These are phyloP conservation scores for Vitis riparia DNA, from an alignment of 164 flowering plant species.

Conservation along the genomic window DNA sequence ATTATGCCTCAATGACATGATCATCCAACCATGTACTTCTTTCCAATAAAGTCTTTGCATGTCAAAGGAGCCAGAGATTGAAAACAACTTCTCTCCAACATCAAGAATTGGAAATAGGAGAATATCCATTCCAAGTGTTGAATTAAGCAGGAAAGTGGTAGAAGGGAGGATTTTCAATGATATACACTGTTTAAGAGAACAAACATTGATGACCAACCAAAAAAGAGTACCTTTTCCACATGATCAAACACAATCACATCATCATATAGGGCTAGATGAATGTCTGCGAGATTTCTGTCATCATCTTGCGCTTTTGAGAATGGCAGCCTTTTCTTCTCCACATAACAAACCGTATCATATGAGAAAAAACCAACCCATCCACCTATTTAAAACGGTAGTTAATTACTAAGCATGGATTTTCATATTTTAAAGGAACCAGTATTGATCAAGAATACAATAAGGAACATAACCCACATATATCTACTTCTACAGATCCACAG, in stretches of 20 bases:
- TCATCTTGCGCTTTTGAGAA: constrained; percentile 75
- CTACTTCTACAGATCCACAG: too few species aligned
- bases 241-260: constrained; percentile 95
- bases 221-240: constrained; percentile 76
- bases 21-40: too few species aligned
- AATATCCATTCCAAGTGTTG: too few species aligned
- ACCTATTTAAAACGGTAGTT: constrained; percentile 42
- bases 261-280: constrained; percentile 87
- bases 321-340: constrained; percentile 78
- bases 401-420: constrained; percentile 4
- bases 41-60: too few species aligned
- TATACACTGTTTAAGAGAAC: too few species aligned
- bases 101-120: too few species aligned
- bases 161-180: too few species aligned
- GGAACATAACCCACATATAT: not conserved
- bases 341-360: constrained; percentile 87
- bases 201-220: not conserved
- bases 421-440: not conserved
- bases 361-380: constrained; percentile 98
- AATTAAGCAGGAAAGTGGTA: too few species aligned
- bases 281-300: constrained; percentile 83
- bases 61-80: too few species aligned
- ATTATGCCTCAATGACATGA: too few species aligned
- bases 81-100: too few species aligned
- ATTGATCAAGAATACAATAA: not conserved